phyloP scores from a whole-genome alignment of 1,284 basidiomycete genomes.

The Volvariella surrecta region DNA sequence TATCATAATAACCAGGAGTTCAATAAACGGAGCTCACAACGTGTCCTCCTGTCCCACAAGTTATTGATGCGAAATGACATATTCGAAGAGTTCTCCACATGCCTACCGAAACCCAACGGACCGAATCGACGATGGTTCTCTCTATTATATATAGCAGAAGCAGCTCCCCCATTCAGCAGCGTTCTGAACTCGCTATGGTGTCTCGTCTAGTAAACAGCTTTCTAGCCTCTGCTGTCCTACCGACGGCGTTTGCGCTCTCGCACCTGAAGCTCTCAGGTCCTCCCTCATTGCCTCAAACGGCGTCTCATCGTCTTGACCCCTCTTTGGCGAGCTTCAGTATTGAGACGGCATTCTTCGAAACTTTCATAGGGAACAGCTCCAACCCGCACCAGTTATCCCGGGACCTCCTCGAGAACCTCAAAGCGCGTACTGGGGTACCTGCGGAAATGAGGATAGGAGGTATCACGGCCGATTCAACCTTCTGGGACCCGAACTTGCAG shows the following conservation, averaged over 20 bases:
- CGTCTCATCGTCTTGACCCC: constrained; percentile 31
- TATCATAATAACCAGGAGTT: no score
- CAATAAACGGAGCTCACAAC: no score
- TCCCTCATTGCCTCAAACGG: constrained; percentile 29
- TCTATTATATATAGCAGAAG: no score
- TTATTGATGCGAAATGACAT: background rate
- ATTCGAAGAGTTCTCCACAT: constrained; percentile 1
- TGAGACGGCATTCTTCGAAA: constrained; percentile 41
- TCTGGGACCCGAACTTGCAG: constrained; percentile 31
- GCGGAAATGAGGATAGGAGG: constrained; percentile 40
- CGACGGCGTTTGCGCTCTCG: constrained; percentile 12
- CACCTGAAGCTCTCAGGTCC: constrained; percentile 29
- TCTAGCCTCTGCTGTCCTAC: constrained; percentile 2
- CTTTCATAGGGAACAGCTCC: constrained; percentile 34
- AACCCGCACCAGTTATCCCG: constrained; percentile 32
- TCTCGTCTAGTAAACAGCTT: constrained; percentile 4
- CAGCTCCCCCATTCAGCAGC: background rate
- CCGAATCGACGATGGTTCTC: background rate
- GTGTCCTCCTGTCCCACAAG: background rate
- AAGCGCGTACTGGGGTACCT: constrained; percentile 32
- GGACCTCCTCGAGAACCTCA: constrained; percentile 34
- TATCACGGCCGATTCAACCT: constrained; percentile 43
- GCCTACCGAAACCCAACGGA: background rate
- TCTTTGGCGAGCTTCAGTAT: constrained; percentile 42
- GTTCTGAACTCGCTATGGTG: background rate